Evolutionary conservation across 805 yeast species (phyloP).

Genomic region (Cyberlindnera meyerae): DNA sequence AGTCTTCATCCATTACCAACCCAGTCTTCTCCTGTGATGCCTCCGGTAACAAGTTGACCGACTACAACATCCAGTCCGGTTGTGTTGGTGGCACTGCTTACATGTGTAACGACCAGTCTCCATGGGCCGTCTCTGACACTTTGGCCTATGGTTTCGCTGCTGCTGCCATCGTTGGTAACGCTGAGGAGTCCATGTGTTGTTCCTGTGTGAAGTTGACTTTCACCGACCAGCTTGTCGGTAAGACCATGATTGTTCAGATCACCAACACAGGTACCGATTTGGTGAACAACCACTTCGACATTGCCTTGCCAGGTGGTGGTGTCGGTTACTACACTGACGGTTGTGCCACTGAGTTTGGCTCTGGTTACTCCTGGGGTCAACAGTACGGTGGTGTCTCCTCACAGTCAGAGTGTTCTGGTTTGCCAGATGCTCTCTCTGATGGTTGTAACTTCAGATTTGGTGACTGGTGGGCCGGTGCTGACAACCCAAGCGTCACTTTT

Average conservation of each 20-base stretch:
- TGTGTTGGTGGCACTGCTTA: constrained; percentile 15
- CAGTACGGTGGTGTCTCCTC: constrained; percentile 14
- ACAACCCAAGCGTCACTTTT: constrained; percentile 14
- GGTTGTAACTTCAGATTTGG: constrained; percentile 17
- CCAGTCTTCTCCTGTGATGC: constrained; percentile 14
- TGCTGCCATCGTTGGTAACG: constrained; percentile 10
- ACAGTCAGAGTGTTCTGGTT: constrained; percentile 4
- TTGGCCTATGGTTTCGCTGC: constrained; percentile 16
- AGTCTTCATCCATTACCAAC: constrained; percentile 5
- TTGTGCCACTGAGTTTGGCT: constrained; percentile 12
- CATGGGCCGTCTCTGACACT: constrained; percentile 10
- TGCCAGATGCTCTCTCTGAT: constrained; percentile 8
- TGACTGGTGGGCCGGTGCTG: constrained; percentile 13
- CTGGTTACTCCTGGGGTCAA: constrained; percentile 11
- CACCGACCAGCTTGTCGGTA: constrained; percentile 11
- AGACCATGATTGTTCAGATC: constrained; percentile 11
- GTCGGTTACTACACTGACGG: constrained; percentile 11
- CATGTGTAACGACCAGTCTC: constrained; percentile 14
- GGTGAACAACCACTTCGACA: constrained; percentile 11
- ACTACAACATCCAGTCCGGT: constrained; percentile 9
- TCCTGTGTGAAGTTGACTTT: constrained; percentile 13
- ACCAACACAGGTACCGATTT: constrained; percentile 15
- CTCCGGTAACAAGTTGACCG: constrained; percentile 10
- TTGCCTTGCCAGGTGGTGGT: constrained; percentile 17
- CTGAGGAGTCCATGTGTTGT: constrained; percentile 13